Base-by-base conservation (phyloP, 2,329 filamentous ascomycete genomes). In the Xylaria arbuscula region DNA sequence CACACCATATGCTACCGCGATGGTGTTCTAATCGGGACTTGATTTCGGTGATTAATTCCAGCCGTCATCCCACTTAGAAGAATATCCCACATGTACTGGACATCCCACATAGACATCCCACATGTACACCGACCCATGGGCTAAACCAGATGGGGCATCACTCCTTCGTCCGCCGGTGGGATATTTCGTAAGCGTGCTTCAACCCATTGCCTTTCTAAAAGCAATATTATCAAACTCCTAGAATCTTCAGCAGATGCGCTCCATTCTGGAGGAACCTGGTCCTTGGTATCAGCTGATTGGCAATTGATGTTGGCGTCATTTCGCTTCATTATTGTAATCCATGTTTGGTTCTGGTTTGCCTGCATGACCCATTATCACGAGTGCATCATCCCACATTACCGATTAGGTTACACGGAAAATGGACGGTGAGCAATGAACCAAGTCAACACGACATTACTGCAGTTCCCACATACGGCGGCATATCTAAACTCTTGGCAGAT, bases 401-500 rank as follows among this genome's bases (percentile, higher is more conserved):
- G 63, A 28, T 51, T 22, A 13, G 10, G 11, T 11, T 13, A 11
- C 22, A 3, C 4, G 15, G 28, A n/a, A 22, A 47, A 51, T 56
- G 15, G 48, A 34, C 34, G n/a, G 19, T 24, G 17, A 47, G n/a
- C 56, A 55, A 64, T 68, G 53, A 66, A 34, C 57, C 65, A 57
- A 13, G 34, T 50, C 2, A 36, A 24, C 28, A 45, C 19, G 17
- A 53, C 51, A 50, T 22, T 50, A 19, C 24, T 45, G 58, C 62
- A 36, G 6, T 15, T 11, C 32, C 53, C 24, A 47, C 19, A n/a
- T 53, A 11, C 40, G 47, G 32, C 28, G 13, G 40, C 32, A 15
- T 63, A 62, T 63, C 15, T 11, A 70, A 69, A 69, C 67, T 70
- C 40, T 68, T 70, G 34, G 55, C 54, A 36, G n/a, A 64, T 32